Evolutionary conservation across 208 protist genomes (phyloP), one percentile per base, ranked within the genome.

Genomic region (Acanthamoeba castellanii): DNA sequence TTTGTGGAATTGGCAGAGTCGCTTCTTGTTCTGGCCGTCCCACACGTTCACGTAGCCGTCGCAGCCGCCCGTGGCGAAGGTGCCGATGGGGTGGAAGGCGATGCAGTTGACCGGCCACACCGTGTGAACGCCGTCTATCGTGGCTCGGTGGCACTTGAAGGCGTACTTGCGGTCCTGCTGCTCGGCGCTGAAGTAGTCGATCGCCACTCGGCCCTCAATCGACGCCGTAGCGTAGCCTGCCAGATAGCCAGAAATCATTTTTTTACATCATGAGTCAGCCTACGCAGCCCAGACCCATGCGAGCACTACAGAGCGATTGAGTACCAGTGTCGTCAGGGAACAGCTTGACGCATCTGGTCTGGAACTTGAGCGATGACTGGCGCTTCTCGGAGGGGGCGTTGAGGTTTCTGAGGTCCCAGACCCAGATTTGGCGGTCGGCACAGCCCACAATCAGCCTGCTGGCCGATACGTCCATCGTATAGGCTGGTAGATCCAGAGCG

Each of bases 71-170:
- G 97, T 98, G 34, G 97, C 88, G 90, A 98, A 98, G 18, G 97
- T 98, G 34, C 95, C 95, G 74, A 78, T 42, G 27, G 95, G 95
- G 74, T 98, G 96, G 76, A 98, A 98, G 66, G 57, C 52, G 32
- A 98, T 97, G 52, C n/a, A 42, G 68, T 98, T 98, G 47, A 98
- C 96, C 25, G 96, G 45, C 55, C 97, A 98, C 50, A 98, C 95
- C 14, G 96, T 61, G 55, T 55, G 59, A 34, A 47, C 72, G 20
- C 85, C 85, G 18, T 57, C 70, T 55, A 84, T 68, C 55, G 52
- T 95, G 22, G 95, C 88, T 74, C 97, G 94, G 91, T 98, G 97
- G 94, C 97, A 98, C 88, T 97, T 98, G 88, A 98, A 98, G 42
- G 97, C 96, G 94, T 98, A 98, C 81, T 30, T 92, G 37, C 64